Percentiles rank a stretch among this genome's conserved stretches.
Evolutionary conservation across 192 early-diverging fungal species (phyloP).

Genomic region (Oehlia diaphana): DNA sequence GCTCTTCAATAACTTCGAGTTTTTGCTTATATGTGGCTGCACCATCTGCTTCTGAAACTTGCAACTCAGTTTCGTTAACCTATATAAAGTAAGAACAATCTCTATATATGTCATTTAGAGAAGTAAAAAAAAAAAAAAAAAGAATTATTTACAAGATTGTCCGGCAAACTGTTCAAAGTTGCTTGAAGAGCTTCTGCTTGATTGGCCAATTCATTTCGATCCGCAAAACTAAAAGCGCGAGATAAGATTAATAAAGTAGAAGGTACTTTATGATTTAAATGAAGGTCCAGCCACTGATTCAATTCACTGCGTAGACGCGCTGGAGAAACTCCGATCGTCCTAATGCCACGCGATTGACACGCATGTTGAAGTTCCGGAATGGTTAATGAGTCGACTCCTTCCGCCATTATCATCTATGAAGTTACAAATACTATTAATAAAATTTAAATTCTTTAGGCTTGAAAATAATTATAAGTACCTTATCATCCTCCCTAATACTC

Average conservation of each 20-base stretch:
- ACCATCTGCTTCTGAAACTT: slow-evolving; percentile 86
- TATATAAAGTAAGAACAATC: slow-evolving; percentile 4
- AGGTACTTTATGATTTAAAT: slow-evolving; percentile 89
- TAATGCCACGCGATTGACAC: slow-evolving; percentile 87
- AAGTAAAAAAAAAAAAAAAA: slow-evolving; percentile 9
- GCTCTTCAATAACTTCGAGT: slow-evolving; percentile 90
- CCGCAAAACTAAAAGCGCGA: slow-evolving; percentile 80
- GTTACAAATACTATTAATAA: background rate
- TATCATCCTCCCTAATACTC: slow-evolving; percentile 87
- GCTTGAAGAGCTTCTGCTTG: slow-evolving; percentile 86
- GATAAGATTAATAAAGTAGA: slow-evolving; percentile 88
- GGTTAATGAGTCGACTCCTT: slow-evolving; percentile 87
- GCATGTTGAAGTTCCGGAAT: slow-evolving; percentile 87
- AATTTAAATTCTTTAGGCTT: background rate
- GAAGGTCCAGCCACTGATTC: slow-evolving; percentile 92
- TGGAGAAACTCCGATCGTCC: slow-evolving; percentile 84
- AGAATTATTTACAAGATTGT: slow-evolving; percentile 71
- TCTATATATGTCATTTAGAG: background rate
- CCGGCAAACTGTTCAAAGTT: slow-evolving; percentile 87
- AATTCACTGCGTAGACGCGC: slow-evolving; percentile 87
- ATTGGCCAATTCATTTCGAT: slow-evolving; percentile 47
- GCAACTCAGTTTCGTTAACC: slow-evolving; percentile 79
- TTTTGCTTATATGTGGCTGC: slow-evolving; percentile 91
- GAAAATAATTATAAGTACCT: slow-evolving; percentile 33
- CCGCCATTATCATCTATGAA: slow-evolving; percentile 73